These are phyloP conservation scores for Mortierella sp. DNA, from an alignment of 371 early-diverging fungal species.

Conservation along the genomic window DNA sequence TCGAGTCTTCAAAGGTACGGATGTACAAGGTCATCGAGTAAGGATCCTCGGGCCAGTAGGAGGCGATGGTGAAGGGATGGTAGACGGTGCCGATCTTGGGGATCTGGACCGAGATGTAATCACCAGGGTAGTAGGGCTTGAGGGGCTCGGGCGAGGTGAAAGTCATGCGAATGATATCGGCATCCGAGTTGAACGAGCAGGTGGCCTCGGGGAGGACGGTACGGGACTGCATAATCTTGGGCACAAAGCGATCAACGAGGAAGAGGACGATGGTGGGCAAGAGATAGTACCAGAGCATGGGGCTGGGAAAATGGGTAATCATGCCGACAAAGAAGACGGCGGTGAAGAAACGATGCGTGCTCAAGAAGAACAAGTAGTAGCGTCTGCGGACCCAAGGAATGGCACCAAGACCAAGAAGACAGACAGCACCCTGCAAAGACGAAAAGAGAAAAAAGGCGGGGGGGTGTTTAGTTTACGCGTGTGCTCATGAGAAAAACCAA, in stretches of 20 bases:
- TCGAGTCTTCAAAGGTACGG: conserved; percentile 37
- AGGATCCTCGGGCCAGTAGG: conserved; percentile 56
- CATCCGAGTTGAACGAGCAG: conserved; percentile 44
- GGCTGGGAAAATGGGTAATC: conserved; percentile 35
- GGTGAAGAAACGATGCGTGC: conserved; percentile 39
- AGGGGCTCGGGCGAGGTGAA: conserved; percentile 44
- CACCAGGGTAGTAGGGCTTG: conserved; percentile 55
- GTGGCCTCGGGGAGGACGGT: conserved; percentile 44
- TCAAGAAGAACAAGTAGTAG: conserved; percentile 40
- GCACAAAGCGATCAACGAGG: conserved; percentile 47
- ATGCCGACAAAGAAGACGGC: conserved; percentile 44
- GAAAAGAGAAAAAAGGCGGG: neutral
- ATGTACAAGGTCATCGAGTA: conserved; percentile 48
- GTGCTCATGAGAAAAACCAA: conserved; percentile 3
- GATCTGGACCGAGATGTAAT: conserved; percentile 40
- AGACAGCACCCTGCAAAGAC: conserved; percentile 39
- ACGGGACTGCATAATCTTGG: conserved; percentile 47
- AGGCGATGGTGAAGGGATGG: conserved; percentile 55
- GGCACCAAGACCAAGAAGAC: conserved; percentile 38
- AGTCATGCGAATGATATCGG: conserved; percentile 42
- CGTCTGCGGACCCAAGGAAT: conserved; percentile 45
- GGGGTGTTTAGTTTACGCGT: neutral
- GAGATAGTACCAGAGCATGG: conserved; percentile 51
- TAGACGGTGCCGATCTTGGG: conserved; percentile 36
- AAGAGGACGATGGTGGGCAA: conserved; percentile 45